Evolutionary conservation across 441 rosid genomes (phyloP), one percentile per base, ranked within the genome.

Genomic region (Pelargonium fulgidum): DNA sequence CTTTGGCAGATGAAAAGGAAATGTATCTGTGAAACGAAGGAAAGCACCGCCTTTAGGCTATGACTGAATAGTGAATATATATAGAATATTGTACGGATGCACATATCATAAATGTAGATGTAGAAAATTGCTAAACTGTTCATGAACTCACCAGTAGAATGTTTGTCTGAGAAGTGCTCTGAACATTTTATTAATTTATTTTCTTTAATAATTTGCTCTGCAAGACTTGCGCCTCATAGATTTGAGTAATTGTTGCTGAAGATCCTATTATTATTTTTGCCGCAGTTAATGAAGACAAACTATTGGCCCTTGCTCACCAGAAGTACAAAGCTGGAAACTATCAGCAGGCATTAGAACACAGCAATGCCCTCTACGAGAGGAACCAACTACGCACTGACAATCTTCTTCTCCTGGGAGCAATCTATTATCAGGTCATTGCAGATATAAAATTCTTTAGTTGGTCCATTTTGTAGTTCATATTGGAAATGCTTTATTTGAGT

Each of bases 351-450:
- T 70, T 95, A 44, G 97, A 92, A 75, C 90, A 92, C 67, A 89
- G 97, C 85, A 85, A 69, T 80, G 64, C 84, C 74, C 87, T 92
- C 73, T 95, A 95, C 36, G 92, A 90, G 56, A 88, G 88, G 73
- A 90, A 72, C 66, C 89, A 97, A 0, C 75, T 80, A 58, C 93
- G 96, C 17, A 90, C 99, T 7, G 98, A 95, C 81, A 95, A 95
- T 76, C 97, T 95, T 74, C 93, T 95, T 75, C 95, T 95, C 71
- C 39, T 92, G 74, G 99, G 99, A 76, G 99, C 99, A 71, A 87
- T 89, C 36, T 89, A 87, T 81, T 95, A 89, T 79, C 99, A 92
- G 97, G 99, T 95, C 68, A 58, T 68, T 3, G 52, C 22, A 54
- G 61, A 54, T 54, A 16, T 16, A 16, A 54, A 54, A 16, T 54